A percentile compares a stretch with the other conserved stretches of the same genome.
These are phyloP conservation scores for Linum usitatissimum DNA, from an alignment of 345 rosid species.

Conservation along the genomic window DNA sequence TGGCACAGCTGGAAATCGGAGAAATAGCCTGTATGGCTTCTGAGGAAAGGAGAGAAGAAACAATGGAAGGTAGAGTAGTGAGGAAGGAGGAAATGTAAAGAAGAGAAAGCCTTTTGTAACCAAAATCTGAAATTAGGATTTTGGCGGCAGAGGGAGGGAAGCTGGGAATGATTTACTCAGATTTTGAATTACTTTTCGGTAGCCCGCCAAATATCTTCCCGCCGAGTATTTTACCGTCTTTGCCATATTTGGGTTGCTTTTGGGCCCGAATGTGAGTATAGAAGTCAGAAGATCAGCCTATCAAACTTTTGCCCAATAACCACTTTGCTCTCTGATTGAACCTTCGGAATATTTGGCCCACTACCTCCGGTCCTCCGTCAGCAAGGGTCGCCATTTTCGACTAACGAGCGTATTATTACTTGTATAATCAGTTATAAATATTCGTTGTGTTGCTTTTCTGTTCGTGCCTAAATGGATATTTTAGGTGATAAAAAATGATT, in stretches of 20 bases:
- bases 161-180: background rate
- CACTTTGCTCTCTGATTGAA: no score
- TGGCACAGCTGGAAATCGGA: background rate
- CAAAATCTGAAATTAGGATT: background rate
- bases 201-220: background rate
- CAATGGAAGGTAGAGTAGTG: background rate
- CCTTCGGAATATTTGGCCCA: no score
- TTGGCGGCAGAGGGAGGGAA: conserved; percentile 7
- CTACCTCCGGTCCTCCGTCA: no score
- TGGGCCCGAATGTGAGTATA: background rate
- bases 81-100: background rate
- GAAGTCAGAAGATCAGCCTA: no score
- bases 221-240: background rate
- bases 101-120: background rate
- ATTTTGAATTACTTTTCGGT: no score
- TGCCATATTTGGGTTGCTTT: background rate
- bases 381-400: no score
- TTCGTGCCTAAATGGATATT: no score
- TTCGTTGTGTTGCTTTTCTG: no score
- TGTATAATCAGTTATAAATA: no score
- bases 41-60: background rate
- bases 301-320: no score
- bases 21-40: background rate
- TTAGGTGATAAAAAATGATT: no score
- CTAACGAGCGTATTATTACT: no score